Base-by-base conservation (phyloP, 2,329 filamentous ascomycete genomes). In the Periconia sp. region DNA sequence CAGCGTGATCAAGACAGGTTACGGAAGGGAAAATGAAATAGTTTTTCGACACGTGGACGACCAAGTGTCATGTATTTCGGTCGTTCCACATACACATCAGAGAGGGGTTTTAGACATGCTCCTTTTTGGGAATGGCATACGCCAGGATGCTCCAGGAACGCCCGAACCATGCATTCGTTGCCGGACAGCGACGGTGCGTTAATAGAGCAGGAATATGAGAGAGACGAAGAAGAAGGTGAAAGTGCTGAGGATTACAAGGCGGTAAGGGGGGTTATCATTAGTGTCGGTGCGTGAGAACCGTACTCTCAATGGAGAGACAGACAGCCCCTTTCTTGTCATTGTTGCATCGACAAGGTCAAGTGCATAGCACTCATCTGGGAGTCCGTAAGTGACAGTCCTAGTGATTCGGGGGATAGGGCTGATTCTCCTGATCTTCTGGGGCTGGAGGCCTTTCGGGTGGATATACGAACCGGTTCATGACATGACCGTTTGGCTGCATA, bases 381-480 rank as follows among this genome's bases (percentile, higher is more conserved):
- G 57, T 37, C 51, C 47, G 66, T 71, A 62, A 71, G 68, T 59
- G 53, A 60, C 45, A 60, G 58, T 58, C 60, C 63, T 60, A 63
- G 49, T 58, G 61, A 45, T 63, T 58, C 17, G 56, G 57, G 45
- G 60, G 60, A 50, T 66, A 68, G 45, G 54, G 62, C 49, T 60
- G 60, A 59, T 68, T 64, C 31, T 69, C 64, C 59, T 64, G 60
- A 53, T 67, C 58, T 52, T 58, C 61, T 52, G 59, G 60, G 61
- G 62, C 62, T 44, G 56, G 49, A 33, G 56, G 53, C 54, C 58
- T 54, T 45, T 59, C 55, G 50, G 59, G 50, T 61, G 65, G 65
- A 53, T 62, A 66, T 64, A 69, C 69, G 62, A 69, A 72, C 69
- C 69, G 69, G 59, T 71, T 70, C 66, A 70, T 70, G 70, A 73